Evolutionary conservation across 2,329 filamentous ascomycete genomes (phyloP).

Genomic region (Penicillium vulpinum): DNA sequence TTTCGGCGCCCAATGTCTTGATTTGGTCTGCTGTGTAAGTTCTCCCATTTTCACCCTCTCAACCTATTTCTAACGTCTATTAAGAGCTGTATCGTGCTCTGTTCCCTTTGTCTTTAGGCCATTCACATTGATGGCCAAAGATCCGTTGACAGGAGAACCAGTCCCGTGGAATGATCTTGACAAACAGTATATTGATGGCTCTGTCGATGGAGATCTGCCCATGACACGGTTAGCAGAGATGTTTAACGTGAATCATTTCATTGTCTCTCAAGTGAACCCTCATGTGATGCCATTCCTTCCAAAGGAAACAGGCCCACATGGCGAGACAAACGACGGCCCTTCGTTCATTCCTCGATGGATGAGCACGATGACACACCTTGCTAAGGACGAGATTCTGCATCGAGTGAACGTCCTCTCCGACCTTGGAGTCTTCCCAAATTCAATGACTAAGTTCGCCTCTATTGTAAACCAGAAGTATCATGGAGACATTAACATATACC

Average conservation of each 20-base stretch:
- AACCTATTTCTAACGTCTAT: slow-evolving; percentile 14
- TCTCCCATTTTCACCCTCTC: neutral
- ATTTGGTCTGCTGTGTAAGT: slow-evolving; percentile 87
- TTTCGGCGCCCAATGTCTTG: slow-evolving; percentile 90
- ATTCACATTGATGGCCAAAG: slow-evolving; percentile 77
- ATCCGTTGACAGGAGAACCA: slow-evolving; percentile 74
- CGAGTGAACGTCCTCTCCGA: slow-evolving; percentile 78
- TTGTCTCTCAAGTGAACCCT: slow-evolving; percentile 94
- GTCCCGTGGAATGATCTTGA: slow-evolving; percentile 83
- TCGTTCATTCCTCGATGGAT: slow-evolving; percentile 56
- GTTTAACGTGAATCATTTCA: slow-evolving; percentile 98
- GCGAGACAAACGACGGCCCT: slow-evolving; percentile 31
- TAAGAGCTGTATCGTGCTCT: slow-evolving; percentile 82
- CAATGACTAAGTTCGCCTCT: slow-evolving; percentile 74
- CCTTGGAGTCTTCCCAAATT: slow-evolving; percentile 74
- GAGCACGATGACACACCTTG: slow-evolving; percentile 67
- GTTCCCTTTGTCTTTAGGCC: slow-evolving; percentile 84
- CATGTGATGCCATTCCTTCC: slow-evolving; percentile 85
- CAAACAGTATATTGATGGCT: slow-evolving; percentile 89
- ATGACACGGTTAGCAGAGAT: slow-evolving; percentile 88
- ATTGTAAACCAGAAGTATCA: slow-evolving; percentile 89
- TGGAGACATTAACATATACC: slow-evolving; percentile 91
- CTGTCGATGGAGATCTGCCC: slow-evolving; percentile 89
- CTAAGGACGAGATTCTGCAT: slow-evolving; percentile 77
- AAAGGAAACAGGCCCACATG: slow-evolving; percentile 62